These are phyloP conservation scores for Chlorella vulgaris DNA, from an alignment of 139 green algal species.

Conservation along the genomic window DNA sequence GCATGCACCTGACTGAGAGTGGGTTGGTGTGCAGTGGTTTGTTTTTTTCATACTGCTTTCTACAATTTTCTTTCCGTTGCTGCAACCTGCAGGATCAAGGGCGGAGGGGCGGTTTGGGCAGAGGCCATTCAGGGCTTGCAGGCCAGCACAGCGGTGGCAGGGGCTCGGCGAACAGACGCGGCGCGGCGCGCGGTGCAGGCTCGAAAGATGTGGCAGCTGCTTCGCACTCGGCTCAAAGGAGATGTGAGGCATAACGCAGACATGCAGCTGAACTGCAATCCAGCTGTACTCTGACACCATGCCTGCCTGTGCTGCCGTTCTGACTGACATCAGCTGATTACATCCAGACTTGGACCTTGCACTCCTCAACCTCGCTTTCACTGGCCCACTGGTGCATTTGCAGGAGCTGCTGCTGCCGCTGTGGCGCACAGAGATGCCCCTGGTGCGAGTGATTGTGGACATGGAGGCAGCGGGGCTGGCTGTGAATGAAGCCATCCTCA, in stretches of 20 bases:
- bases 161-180: constrained; percentile 33
- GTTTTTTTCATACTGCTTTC: neutral
- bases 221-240: neutral
- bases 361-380: neutral
- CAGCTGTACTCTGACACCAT: no score
- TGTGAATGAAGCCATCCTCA: constrained; percentile 47
- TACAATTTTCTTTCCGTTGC: neutral
- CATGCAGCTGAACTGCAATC: neutral
- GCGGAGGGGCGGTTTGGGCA: constrained; percentile 2
- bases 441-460: constrained; percentile 70
- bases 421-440: constrained; percentile 70
- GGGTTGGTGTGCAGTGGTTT: no score
- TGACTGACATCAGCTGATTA: neutral
- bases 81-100: constrained; percentile 18
- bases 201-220: constrained; percentile 30
- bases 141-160: constrained; percentile 33
- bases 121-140: constrained; percentile 34
- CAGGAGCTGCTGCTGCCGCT: constrained; percentile 54
- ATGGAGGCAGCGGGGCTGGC: constrained; percentile 74
- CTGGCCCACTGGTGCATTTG: neutral
- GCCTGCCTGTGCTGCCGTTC: no score
- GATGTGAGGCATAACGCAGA: neutral
- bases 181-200: constrained; percentile 29
- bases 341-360: neutral
- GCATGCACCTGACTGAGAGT: no score